Evolutionary conservation across 148 eudicot genomes (phyloP), one percentile per base, ranked within the genome.

Genomic region (Fagopyrum tataricum): DNA sequence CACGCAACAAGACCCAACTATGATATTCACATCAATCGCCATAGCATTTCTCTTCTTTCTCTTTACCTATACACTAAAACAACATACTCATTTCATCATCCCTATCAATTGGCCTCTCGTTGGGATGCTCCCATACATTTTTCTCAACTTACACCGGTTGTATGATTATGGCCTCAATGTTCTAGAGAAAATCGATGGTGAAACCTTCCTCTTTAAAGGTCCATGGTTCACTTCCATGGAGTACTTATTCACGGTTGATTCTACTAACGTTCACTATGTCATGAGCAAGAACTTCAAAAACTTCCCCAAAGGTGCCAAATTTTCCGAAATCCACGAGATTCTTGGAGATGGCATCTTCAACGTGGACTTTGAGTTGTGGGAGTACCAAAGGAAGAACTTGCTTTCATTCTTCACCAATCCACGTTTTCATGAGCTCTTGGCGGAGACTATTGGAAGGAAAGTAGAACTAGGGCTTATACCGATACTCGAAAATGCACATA

Each of bases 291-390:
- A 82, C 42, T 89, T 89, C 52, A 39, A 21, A 1, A 90, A 90
- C 74, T 87, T 82, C 55, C 90, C 82, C 0, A 90, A 90, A 64
- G 91, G 90, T 0, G 47, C 79, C 1, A 58, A 77, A 23, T 87
- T 82, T 73, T 72, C 48, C 20, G 80, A 85, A 70, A 85, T 82
- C 0, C 81, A 87, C 4, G 89, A 89, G 8, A 78, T 85, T 18
- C 67, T 87, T 31, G 89, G 94, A 61, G 87, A 82, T 21, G 91
- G 89, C 24, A 84, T 87, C 23, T 81, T 87, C 70, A 89, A 85
- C 21, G 69, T 86, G 0, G 91, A 87, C 41, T 40, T 11, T 10
- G 81, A 80, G 0, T 39, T 78, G 26, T 85, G 93, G 93, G 72
- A 70, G 62, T 51, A 31, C 21, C 86, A 85, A 74, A 73, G 89